Evolutionary conservation across 306 rosid species (phyloP).

Genomic region (Cucumis hystrix): DNA sequence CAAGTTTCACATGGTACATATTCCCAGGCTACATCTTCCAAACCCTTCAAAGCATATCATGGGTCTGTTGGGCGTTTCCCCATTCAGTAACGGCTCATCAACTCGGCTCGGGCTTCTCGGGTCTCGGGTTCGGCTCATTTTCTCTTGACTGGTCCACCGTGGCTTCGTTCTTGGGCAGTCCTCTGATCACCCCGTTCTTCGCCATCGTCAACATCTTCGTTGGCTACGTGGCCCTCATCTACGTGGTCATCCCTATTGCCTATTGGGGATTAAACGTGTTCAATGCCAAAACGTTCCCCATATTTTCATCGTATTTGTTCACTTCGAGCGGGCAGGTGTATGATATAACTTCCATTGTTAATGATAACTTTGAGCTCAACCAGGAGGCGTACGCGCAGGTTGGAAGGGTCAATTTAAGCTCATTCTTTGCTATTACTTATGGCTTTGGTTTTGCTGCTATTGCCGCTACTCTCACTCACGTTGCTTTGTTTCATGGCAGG

Average conservation of each 20-base stretch:
- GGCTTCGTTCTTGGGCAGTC: slow-evolving; percentile 21
- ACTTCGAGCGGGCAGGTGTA: slow-evolving; percentile 29
- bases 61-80: slow-evolving; percentile 33
- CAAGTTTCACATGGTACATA: slow-evolving; percentile 54
- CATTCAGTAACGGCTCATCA: slow-evolving; percentile 20
- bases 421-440: slow-evolving; percentile 51
- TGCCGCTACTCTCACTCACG: slow-evolving; percentile 58
- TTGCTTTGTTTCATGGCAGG: slow-evolving; percentile 66
- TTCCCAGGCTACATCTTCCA: slow-evolving; percentile 57
- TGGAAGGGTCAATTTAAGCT: slow-evolving; percentile 48
- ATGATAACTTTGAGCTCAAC: slow-evolving; percentile 38
- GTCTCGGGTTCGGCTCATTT: slow-evolving; percentile 24
- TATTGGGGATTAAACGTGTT: slow-evolving; percentile 23
- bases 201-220: slow-evolving; percentile 20
- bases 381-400: slow-evolving; percentile 14
- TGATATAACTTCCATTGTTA: slow-evolving; percentile 38
- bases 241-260: slow-evolving; percentile 12
- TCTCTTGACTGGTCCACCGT: slow-evolving; percentile 22
- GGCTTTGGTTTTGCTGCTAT: slow-evolving; percentile 78
- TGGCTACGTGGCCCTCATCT: slow-evolving; percentile 15
- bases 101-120: slow-evolving; percentile 19
- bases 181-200: slow-evolving; percentile 24
- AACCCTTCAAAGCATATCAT: slow-evolving; percentile 55
- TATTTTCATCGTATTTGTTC: slow-evolving; percentile 21
- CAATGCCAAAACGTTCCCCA: slow-evolving; percentile 18